Evolutionary conservation across 2,329 filamentous ascomycete genomes (phyloP).

Genomic region (Penicillium sp.): DNA sequence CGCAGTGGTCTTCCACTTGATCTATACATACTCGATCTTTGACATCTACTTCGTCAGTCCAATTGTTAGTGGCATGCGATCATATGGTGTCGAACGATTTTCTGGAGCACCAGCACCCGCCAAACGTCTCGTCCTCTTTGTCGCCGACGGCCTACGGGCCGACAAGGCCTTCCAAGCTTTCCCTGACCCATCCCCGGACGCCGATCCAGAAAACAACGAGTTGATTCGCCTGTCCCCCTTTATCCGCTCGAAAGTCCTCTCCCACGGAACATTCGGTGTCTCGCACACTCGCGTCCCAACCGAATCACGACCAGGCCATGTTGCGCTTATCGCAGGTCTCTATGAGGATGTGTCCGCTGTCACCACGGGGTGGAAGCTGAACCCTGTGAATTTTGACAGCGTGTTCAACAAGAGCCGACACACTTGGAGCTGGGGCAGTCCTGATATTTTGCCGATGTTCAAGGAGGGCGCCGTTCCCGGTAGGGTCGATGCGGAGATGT

Average conservation of each 20-base stretch:
- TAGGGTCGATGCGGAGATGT: conserved; percentile 80
- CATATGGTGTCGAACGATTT: conserved; percentile 67
- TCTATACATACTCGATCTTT: conserved; percentile 95
- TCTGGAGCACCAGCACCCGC: conserved; percentile 67
- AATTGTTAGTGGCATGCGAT: conserved; percentile 90
- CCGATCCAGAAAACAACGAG: conserved; percentile 26
- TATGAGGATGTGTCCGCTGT: conserved; percentile 98
- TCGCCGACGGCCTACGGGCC: conserved; percentile 94
- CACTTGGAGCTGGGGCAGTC: conserved; percentile 99
- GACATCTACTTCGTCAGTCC: conserved; percentile 98
- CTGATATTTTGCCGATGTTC: conserved; percentile 97
- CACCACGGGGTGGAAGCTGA: conserved; percentile 96
- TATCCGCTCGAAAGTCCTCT: conserved; percentile 80
- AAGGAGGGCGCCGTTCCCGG: conserved; percentile 86
- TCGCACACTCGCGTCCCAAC: conserved; percentile 96
- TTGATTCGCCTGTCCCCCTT: conserved; percentile 86
- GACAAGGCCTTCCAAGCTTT: conserved; percentile 97
- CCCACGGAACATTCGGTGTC: conserved; percentile 92
- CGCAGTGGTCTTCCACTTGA: conserved; percentile 85
- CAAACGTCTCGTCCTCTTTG: conserved; percentile 85
- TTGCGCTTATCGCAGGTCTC: conserved; percentile 90
- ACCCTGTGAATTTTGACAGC: conserved; percentile 97
- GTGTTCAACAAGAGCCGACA: conserved; percentile 96
- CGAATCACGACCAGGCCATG: conserved; percentile 92
- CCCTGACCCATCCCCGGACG: conserved; percentile 71